A percentile compares a stretch with the other conserved stretches of the same genome.
Evolutionary conservation across 164 flowering plant species (phyloP).

Genomic region (Annona cherimola): DNA sequence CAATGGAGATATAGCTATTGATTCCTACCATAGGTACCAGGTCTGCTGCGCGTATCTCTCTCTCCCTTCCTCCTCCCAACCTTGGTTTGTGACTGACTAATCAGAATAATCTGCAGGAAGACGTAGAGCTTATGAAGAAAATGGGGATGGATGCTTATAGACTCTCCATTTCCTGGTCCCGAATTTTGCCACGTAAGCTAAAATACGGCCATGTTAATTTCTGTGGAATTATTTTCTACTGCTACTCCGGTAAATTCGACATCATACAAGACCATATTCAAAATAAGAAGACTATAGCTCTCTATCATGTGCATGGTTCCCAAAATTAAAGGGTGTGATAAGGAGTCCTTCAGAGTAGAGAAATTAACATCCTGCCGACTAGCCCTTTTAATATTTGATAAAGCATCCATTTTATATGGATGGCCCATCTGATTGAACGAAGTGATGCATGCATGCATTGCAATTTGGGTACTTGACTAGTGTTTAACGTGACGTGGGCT

Average conservation of each 20-base stretch:
- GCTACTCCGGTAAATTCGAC: background rate
- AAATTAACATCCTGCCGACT: too few relatives aligned
- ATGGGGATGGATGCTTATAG: constrained; percentile 26
- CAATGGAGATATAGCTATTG: constrained; percentile 19
- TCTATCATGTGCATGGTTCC: too few relatives aligned
- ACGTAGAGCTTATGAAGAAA: constrained; percentile 21
- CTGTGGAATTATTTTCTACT: background rate
- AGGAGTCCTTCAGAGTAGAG: too few relatives aligned
- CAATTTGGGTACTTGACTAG: too few relatives aligned
- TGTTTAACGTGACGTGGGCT: too few relatives aligned
- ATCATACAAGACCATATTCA: too few relatives aligned
- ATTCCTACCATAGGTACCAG: constrained; percentile 15
- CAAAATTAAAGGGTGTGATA: too few relatives aligned
- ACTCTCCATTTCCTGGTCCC: constrained; percentile 36
- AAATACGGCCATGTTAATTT: background rate
- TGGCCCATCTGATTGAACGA: too few relatives aligned
- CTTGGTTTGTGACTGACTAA: background rate
- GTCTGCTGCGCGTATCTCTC: constrained; percentile 2
- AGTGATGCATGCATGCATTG: too few relatives aligned
- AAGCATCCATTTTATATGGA: too few relatives aligned
- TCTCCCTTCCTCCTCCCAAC: background rate
- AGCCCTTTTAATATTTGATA: too few relatives aligned
- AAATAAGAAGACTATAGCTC: too few relatives aligned
- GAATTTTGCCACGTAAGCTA: constrained; percentile 31
- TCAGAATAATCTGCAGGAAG: constrained; percentile 16